A percentile compares a stretch with the other conserved stretches of the same genome.
Evolutionary conservation across 2,329 filamentous ascomycete species (phyloP).

Genomic region (Ambrosiella cleistominuta): DNA sequence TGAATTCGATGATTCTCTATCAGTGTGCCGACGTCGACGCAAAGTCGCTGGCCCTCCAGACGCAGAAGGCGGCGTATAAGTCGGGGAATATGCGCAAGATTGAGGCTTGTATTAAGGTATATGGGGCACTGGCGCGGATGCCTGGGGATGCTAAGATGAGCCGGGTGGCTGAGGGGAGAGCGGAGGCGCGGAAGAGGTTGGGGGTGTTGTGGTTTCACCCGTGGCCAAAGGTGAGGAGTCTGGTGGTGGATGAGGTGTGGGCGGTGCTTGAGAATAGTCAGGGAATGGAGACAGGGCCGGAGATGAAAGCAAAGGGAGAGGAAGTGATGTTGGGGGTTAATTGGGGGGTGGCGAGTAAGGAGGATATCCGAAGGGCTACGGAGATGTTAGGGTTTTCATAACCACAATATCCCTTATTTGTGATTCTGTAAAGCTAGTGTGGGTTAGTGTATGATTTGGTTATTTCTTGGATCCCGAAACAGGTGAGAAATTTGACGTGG

Average conservation of each 20-base stretch:
- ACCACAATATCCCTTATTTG: background rate
- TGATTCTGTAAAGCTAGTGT: background rate
- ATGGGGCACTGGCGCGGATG: conserved; percentile 45
- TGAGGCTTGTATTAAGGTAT: conserved; percentile 62
- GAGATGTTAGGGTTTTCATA: conserved; percentile 25
- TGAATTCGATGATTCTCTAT: conserved; percentile 41
- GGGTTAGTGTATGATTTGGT: background rate
- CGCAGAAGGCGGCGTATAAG: conserved; percentile 69
- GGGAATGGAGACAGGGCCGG: conserved; percentile 16
- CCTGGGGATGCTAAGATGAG: conserved; percentile 9
- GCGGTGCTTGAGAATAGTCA: conserved; percentile 21
- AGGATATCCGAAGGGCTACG: conserved; percentile 26
- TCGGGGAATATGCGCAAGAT: conserved; percentile 68
- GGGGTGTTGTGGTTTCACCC: conserved; percentile 60
- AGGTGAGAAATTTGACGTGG: background rate
- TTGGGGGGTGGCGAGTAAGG: conserved; percentile 38
- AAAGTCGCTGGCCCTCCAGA: conserved; percentile 46
- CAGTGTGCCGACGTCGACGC: conserved; percentile 23
- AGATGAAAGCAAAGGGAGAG: conserved; percentile 16
- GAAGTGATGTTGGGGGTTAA: conserved; percentile 29
- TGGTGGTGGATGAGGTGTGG: conserved; percentile 45
- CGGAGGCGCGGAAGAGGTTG: conserved; percentile 49
- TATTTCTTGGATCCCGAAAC: background rate
- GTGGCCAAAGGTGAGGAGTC: conserved; percentile 53
- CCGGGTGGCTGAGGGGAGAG: conserved; percentile 18